Base-by-base conservation (phyloP, 148 eudicot genomes). In the Chenopodium formosanum region DNA sequence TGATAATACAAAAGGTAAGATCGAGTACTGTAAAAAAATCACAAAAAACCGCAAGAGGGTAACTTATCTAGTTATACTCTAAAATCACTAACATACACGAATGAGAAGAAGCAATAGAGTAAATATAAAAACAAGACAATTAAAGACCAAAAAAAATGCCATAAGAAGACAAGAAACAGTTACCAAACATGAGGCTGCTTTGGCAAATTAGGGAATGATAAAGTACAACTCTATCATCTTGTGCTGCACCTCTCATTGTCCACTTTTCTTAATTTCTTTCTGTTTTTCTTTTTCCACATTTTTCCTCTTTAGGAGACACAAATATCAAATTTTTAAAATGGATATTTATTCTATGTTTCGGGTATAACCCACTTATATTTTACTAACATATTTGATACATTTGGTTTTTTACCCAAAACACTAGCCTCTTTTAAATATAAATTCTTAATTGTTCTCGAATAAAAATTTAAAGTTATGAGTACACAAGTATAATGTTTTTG, bases 301-400 rank as follows among this genome's bases (percentile, higher is more conserved):
- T 73, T 73, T 73, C 76, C 56, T 73, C 60, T 47, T 73, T 73
- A 3, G 60, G 76, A 73, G 76, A 73, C 76, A 73, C 76, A 73
- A 20, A 44, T 7, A 44, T 72, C 27, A 72, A 40, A 47, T 13
- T 73, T n/a, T 23, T 23, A 0, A n/a, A n/a, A 4, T 46, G 37
- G 25, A 67, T 25, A 25, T 67, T 65, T 29, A 67, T 67, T 67
- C 40, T 37, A 13, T 27, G 70, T 29, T 67, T 67, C 19, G 70
- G 70, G 70, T 66, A 66, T 25, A 67, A 67, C 32, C 70, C 37
- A 62, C 23, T 1, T 62, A 22, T 62, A 62, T 62, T 5, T n/a
- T 62, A 25, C 25, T 25, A 8, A 62, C 23, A 62, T 22, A 62
- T 56, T 10, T 9, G 13, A 10, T 62, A 20, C 25, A n/a, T 62